phyloP scores from a whole-genome alignment of 768 basidiomycete species.

The Ramaria sp. region DNA sequence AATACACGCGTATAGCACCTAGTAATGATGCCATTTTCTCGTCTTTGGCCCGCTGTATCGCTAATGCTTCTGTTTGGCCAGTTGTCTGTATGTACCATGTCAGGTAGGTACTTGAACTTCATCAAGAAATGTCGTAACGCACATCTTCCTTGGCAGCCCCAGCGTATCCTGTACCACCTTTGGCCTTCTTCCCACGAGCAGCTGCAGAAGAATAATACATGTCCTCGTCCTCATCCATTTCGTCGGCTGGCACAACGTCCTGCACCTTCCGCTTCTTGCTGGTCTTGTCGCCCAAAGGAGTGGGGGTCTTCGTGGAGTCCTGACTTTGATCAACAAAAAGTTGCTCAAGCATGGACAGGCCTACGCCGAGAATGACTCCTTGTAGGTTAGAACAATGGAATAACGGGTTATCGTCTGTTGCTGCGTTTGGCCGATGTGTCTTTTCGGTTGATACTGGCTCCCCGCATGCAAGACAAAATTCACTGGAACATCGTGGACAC shows the following conservation, averaged over 20 bases:
- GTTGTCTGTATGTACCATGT: constrained; percentile 40
- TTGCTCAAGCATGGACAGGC: constrained; percentile 76
- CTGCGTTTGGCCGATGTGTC: constrained; percentile 25
- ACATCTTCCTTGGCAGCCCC: constrained; percentile 81
- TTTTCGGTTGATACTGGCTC: constrained; percentile 43
- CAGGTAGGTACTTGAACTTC: neutral
- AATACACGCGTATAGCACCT: constrained; percentile 61
- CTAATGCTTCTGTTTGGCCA: constrained; percentile 70
- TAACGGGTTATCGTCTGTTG: constrained; percentile 42
- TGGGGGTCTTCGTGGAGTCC: constrained; percentile 19
- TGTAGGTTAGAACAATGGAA: constrained; percentile 88
- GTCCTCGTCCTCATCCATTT: constrained; percentile 45
- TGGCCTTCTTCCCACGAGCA: constrained; percentile 49
- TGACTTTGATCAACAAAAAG: constrained; percentile 47
- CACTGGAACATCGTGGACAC: constrained; percentile 37
- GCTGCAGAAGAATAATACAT: constrained; percentile 31
- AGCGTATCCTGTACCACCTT: constrained; percentile 81
- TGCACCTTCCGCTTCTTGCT: constrained; percentile 29
- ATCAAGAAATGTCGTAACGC: constrained; percentile 20
- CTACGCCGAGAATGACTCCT: constrained; percentile 85
- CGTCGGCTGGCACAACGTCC: constrained; percentile 12
- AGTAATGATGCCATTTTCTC: constrained; percentile 61
- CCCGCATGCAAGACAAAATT: constrained; percentile 60
- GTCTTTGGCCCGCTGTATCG: constrained; percentile 65
- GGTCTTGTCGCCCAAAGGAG: constrained; percentile 10